Percentiles rank a stretch among this genome's conserved stretches.
Conservation (phyloP, 768 basidiomycete species). For the Hypholoma fasciculare region DNA sequence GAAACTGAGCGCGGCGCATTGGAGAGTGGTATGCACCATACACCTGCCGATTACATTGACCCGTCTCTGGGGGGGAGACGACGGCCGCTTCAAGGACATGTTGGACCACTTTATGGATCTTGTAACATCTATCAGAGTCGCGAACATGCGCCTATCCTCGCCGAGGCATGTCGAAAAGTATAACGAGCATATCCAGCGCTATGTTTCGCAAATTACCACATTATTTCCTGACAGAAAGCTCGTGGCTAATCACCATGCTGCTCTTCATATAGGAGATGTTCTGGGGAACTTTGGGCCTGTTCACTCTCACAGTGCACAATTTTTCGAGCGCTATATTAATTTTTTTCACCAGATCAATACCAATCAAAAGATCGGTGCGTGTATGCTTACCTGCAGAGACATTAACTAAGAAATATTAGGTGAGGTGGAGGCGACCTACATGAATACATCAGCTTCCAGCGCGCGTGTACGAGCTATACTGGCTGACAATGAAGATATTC, state of each 20-base stretch:
- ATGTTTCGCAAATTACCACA: background rate
- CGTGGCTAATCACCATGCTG: slow-evolving; percentile 20
- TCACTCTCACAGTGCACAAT: slow-evolving; percentile 17
- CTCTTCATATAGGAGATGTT: slow-evolving; percentile 21
- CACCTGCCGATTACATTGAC: slow-evolving; percentile 27
- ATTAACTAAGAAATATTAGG: slow-evolving; percentile 2
- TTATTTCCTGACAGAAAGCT: slow-evolving; percentile 19
- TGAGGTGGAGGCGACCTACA: slow-evolving; percentile 6
- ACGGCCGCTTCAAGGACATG: slow-evolving; percentile 6
- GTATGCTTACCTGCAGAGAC: background rate
- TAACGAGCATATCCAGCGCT: background rate
- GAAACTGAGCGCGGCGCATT: slow-evolving; percentile 34
- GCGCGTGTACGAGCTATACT: slow-evolving; percentile 8
- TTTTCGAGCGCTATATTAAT: slow-evolving; percentile 20
- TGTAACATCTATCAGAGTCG: slow-evolving; percentile 25
- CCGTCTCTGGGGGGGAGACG: slow-evolving; percentile 24
- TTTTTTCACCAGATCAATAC: slow-evolving; percentile 20
- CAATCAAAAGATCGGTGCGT: slow-evolving; percentile 16
- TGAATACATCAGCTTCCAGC: slow-evolving; percentile 4
- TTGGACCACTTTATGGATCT: slow-evolving; percentile 29
- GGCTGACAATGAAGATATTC: slow-evolving; percentile 1
- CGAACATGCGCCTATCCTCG: slow-evolving; percentile 3
- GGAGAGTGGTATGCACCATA: slow-evolving; percentile 24
- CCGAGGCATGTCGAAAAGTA: background rate
- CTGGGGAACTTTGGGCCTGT: slow-evolving; percentile 23